Percentiles rank a stretch among this genome's conserved stretches.
Evolutionary conservation across 495 filamentous ascomycete species (phyloP).

Genomic region (Parathielavia appendiculata): DNA sequence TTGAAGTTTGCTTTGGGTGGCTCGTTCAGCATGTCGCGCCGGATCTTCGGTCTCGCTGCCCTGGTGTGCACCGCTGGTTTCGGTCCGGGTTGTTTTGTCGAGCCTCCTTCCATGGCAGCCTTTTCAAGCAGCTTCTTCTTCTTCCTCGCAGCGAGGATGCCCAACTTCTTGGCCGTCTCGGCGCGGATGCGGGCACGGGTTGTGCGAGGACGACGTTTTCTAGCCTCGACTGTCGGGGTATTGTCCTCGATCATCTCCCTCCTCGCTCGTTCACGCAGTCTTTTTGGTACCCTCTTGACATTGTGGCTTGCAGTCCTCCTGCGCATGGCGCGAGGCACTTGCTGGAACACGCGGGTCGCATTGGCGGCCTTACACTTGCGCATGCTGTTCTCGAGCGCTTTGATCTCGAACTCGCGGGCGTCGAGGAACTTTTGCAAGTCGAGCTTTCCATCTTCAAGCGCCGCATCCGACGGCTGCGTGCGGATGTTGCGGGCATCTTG

Average conservation of each 20-base stretch:
- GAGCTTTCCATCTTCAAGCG: constrained; percentile 70
- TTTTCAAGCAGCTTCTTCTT: constrained; percentile 49
- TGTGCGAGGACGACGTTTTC: constrained; percentile 63
- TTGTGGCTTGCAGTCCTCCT: constrained; percentile 91
- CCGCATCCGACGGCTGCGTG: constrained; percentile 64
- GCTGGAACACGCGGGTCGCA: constrained; percentile 77
- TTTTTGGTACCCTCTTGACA: constrained; percentile 81
- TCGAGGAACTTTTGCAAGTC: constrained; percentile 76
- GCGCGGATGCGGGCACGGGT: constrained; percentile 67
- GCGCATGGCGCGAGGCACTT: constrained; percentile 76
- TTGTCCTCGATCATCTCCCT: constrained; percentile 90
- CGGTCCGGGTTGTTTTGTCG: background rate
- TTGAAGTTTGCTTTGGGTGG: constrained; percentile 62
- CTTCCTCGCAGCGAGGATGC: constrained; percentile 57
- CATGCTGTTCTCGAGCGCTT: constrained; percentile 75
- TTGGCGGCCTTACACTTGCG: constrained; percentile 59
- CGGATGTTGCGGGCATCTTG: constrained; percentile 66
- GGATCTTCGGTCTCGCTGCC: constrained; percentile 57
- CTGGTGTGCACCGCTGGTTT: constrained; percentile 37
- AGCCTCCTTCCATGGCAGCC: constrained; percentile 13
- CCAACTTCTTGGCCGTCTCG: constrained; percentile 72
- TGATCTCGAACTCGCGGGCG: constrained; percentile 83
- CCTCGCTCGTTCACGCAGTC: constrained; percentile 62
- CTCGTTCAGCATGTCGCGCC: constrained; percentile 61
- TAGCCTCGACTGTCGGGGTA: constrained; percentile 72